Evolutionary conservation across 1,139 yeast species (phyloP).

Genomic region (Schwanniomyces etchellsii): DNA sequence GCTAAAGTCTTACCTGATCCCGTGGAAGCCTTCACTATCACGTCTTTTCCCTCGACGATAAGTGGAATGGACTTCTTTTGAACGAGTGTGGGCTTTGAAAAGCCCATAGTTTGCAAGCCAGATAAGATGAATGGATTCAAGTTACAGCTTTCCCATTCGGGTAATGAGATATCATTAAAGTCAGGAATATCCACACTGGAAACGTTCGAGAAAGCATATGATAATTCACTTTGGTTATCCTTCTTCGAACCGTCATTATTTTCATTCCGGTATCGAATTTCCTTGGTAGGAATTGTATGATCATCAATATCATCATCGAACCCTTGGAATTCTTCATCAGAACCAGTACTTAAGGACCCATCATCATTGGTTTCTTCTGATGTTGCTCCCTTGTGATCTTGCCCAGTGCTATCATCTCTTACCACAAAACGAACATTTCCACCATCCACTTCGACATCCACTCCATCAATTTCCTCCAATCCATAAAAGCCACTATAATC

Average conservation of each 20-base stretch:
- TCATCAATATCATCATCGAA: constrained; percentile 5
- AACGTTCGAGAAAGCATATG: constrained; percentile 19
- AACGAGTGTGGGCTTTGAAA: constrained; percentile 73
- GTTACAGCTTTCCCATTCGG: constrained; percentile 48
- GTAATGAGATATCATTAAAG: constrained; percentile 39
- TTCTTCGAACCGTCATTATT: constrained; percentile 8
- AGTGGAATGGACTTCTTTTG: constrained; percentile 74
- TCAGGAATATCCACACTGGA: constrained; percentile 29
- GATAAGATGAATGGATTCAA: constrained; percentile 52
- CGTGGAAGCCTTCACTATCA: constrained; percentile 94
- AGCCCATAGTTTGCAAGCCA: constrained; percentile 57
- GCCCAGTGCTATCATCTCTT: constrained; percentile 29
- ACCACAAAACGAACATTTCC: constrained; percentile 64
- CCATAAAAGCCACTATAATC: constrained; percentile 91
- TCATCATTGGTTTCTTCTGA: constrained; percentile 8
- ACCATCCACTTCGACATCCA: constrained; percentile 62
- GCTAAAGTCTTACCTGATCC: constrained; percentile 98
- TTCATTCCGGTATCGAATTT: constrained; percentile 2
- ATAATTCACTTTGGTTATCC: constrained; percentile 13
- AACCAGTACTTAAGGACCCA: constrained; percentile 4
- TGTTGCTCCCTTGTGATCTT: constrained; percentile 9
- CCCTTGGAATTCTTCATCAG: constrained; percentile 7
- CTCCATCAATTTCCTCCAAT: constrained; percentile 90
- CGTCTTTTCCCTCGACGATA: constrained; percentile 68
- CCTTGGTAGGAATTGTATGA: neutral